phyloP scores from a whole-genome alignment of 1,284 basidiomycete species.

The Nidula niveotomentosa region DNA sequence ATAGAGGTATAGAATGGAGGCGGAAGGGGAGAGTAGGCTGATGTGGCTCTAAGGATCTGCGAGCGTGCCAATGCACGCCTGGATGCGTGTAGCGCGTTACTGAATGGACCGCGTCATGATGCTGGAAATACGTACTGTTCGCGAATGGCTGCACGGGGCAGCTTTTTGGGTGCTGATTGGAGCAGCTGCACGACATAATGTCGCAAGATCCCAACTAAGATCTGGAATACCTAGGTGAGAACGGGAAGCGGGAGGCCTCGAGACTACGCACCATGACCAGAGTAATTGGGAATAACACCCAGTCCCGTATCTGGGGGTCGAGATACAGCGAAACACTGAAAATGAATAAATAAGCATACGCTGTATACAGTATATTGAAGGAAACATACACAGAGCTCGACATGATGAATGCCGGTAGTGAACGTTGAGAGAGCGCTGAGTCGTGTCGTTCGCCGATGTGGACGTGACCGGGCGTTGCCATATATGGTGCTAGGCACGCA shows the following conservation, averaged over 20 bases:
- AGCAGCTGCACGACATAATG: constrained; percentile 93
- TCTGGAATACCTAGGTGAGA: constrained; percentile 41
- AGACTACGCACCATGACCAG: constrained; percentile 83
- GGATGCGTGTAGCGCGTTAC: constrained; percentile 5
- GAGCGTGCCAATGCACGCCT: constrained; percentile 86
- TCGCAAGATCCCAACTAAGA: constrained; percentile 91
- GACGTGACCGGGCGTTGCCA: not conserved
- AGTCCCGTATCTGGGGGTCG: constrained; percentile 91
- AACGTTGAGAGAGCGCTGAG: not conserved
- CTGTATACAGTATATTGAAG: not conserved
- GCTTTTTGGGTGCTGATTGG: constrained; percentile 84
- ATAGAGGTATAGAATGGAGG: constrained; percentile 75
- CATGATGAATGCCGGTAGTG: constrained; percentile 27
- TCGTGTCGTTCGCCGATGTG: not conserved
- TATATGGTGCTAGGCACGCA: too few species aligned
- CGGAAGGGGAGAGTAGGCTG: constrained; percentile 80
- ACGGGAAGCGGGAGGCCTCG: not conserved
- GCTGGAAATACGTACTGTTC: constrained; percentile 78
- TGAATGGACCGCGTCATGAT: constrained; percentile 3
- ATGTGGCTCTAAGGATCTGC: constrained; percentile 79
- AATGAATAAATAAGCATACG: constrained; percentile 1
- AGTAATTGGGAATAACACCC: constrained; percentile 97
- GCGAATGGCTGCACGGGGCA: constrained; percentile 75
- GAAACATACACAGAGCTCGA: constrained; percentile 37
- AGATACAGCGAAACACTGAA: constrained; percentile 78